These are phyloP conservation scores for Eucalyptus globulus DNA, from an alignment of 345 rosid species.

Conservation along the genomic window DNA sequence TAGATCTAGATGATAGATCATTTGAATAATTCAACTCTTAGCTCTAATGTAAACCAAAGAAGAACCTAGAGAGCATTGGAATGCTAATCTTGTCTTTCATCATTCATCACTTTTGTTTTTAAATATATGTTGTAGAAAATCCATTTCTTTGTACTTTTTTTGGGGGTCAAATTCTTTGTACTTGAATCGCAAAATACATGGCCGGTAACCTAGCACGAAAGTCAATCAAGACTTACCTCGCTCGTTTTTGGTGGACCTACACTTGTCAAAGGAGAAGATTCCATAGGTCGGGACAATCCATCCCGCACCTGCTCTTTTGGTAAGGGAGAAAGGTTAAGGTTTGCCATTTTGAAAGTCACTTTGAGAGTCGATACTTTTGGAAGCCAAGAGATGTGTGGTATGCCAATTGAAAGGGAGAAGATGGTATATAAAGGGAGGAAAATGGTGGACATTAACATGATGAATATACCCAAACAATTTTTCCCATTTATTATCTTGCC, in stretches of 20 bases:
- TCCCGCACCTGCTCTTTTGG: background rate
- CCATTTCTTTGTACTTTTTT: conserved; percentile 11
- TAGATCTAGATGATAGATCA: background rate
- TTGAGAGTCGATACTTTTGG: background rate
- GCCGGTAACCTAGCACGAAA: background rate
- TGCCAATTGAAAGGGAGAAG: background rate
- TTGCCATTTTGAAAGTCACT: background rate
- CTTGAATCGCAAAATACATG: background rate
- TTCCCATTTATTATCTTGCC: background rate
- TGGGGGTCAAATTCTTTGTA: background rate
- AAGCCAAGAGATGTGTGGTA: background rate
- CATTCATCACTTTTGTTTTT: background rate
- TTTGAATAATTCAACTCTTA: background rate
- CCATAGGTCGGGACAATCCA: background rate
- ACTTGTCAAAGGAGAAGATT: background rate
- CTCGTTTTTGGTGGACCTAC: background rate
- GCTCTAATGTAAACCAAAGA: background rate
- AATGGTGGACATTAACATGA: background rate
- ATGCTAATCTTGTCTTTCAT: background rate
- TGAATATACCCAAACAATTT: background rate
- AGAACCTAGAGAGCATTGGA: background rate
- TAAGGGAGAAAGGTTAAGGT: background rate
- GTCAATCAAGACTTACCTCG: background rate
- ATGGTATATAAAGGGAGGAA: background rate
- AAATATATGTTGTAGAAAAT: background rate